These are phyloP conservation scores for Aschersonia sp. DNA, from an alignment of 2,329 filamentous ascomycete species.

Conservation along the genomic window DNA sequence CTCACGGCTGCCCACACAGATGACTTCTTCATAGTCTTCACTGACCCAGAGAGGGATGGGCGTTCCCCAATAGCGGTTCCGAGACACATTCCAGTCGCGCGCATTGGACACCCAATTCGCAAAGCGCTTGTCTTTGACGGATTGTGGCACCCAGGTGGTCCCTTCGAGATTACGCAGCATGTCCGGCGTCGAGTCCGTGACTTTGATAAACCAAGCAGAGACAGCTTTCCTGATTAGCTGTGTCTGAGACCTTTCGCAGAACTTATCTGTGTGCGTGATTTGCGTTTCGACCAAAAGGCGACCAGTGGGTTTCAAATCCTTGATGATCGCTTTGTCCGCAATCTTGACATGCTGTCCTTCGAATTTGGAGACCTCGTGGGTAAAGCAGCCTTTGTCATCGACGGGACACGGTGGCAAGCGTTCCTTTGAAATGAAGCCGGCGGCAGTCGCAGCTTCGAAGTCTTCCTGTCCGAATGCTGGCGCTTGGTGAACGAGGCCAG, in stretches of 20 bases:
- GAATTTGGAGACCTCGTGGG: conserved; percentile 62
- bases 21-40: conserved; percentile 71
- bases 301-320: conserved; percentile 63
- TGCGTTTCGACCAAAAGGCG: conserved; percentile 75
- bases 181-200: conserved; percentile 69
- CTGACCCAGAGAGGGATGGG: conserved; percentile 86
- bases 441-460: conserved; percentile 67
- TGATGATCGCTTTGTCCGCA: conserved; percentile 87
- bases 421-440: conserved; percentile 62
- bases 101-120: conserved; percentile 84
- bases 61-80: conserved; percentile 92
- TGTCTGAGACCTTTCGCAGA: conserved; percentile 90
- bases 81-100: conserved; percentile 87
- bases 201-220: conserved; percentile 88
- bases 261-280: conserved; percentile 80
- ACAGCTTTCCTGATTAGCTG: conserved; percentile 87
- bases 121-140: conserved; percentile 85
- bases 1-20: conserved; percentile 73
- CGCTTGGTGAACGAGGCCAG: conserved; percentile 85
- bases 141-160: conserved; percentile 82
- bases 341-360: conserved; percentile 79
- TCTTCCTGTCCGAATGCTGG: conserved; percentile 94
- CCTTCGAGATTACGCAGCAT: conserved; percentile 84
- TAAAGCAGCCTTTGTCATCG: conserved; percentile 72
- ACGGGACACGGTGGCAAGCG: conserved; percentile 76